Conservation (phyloP, 345 rosid genomes). For the Lenwebbia sp. region DNA sequence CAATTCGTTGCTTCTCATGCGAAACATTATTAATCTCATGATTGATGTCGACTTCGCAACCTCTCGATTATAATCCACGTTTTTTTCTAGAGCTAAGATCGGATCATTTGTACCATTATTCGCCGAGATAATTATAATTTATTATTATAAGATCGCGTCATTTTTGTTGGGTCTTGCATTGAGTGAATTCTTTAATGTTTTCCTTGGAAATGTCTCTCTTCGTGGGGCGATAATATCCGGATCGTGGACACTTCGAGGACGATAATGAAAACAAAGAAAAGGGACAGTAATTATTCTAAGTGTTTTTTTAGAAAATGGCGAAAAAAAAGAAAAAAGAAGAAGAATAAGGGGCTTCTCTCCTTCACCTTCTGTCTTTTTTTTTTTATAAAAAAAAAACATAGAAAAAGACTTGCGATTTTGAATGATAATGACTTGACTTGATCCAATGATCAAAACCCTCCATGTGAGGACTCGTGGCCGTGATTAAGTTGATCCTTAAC, state of each 20-base stretch:
- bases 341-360: background rate
- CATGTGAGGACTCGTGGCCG: background rate
- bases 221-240: background rate
- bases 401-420: background rate
- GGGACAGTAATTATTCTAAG: background rate
- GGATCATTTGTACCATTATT: background rate
- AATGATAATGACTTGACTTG: background rate
- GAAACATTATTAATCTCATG: background rate
- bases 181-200: background rate
- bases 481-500: background rate
- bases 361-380: background rate
- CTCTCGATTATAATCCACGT: background rate
- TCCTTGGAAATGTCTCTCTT: background rate
- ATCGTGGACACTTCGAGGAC: background rate
- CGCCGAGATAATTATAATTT: background rate
- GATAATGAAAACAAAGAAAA: background rate
- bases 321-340: no score
- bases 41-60: background rate
- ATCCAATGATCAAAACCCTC: background rate
- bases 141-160: background rate
- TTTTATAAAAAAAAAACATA: background rate
- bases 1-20: background rate
- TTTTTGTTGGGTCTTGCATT: background rate
- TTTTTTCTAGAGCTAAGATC: background rate
- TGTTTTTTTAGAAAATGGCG: no score